These are phyloP conservation scores for Lachancea thermotolerans DNA, from an alignment of 805 yeast genomes.

Conservation along the genomic window DNA sequence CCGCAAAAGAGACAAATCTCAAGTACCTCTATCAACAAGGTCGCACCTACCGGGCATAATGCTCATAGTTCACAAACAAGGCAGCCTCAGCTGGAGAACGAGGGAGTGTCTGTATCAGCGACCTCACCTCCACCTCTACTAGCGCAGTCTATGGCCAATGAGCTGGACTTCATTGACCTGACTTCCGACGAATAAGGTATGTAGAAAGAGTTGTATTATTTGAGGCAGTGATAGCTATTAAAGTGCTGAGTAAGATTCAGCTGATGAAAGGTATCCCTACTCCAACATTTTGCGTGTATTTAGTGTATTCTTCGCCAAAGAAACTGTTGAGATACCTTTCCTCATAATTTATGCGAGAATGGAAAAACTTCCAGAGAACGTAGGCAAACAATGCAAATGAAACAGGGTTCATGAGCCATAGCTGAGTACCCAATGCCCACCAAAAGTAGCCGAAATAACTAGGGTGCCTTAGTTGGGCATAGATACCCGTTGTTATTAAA, in stretches of 20 bases:
- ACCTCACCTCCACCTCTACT: slow-evolving; percentile 2
- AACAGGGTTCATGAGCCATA: slow-evolving; percentile 61
- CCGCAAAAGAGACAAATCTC: slow-evolving; percentile 25
- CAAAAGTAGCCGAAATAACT: slow-evolving; percentile 85
- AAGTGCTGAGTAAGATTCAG: not conserved
- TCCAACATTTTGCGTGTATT: slow-evolving; percentile 43
- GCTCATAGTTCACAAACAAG: not conserved
- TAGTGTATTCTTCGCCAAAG: slow-evolving; percentile 60
- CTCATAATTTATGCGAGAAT: slow-evolving; percentile 59
- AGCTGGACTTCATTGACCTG: slow-evolving; percentile 21
- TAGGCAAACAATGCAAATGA: slow-evolving; percentile 46
- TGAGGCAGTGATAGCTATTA: not conserved
- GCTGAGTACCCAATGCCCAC: slow-evolving; percentile 88
- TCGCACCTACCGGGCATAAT: not conserved
- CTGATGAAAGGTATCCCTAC: slow-evolving; percentile 63
- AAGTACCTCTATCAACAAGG: slow-evolving; percentile 1
- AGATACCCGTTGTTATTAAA: slow-evolving; percentile 70
- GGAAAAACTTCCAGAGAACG: slow-evolving; percentile 67
- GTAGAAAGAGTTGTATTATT: slow-evolving; percentile 5
- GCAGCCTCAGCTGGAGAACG: not conserved
- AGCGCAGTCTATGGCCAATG: slow-evolving; percentile 1
- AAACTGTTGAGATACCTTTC: slow-evolving; percentile 58
- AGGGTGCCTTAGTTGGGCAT: slow-evolving; percentile 70
- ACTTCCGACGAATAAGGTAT: slow-evolving; percentile 17
- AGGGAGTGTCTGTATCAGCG: not conserved